phyloP scores from a whole-genome alignment of 495 filamentous ascomycete genomes.

The Aspergillus affinis region DNA sequence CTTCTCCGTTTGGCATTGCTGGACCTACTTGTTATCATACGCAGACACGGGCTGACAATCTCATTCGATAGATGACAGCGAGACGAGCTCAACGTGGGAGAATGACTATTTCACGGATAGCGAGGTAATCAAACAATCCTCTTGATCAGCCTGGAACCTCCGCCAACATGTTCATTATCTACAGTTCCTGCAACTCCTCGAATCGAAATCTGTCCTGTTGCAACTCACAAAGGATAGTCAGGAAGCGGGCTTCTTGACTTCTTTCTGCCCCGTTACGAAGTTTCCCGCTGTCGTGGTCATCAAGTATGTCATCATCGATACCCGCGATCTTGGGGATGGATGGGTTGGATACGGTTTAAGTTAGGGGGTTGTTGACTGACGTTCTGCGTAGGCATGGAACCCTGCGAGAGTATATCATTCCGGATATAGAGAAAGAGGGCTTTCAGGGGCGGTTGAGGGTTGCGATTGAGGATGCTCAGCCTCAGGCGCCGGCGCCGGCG shows the following conservation, averaged over 20 bases:
- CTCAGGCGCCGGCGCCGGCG: not conserved
- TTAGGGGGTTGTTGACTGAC: constrained; percentile 9
- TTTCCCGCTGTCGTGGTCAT: constrained; percentile 79
- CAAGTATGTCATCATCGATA: constrained; percentile 45
- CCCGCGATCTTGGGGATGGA: too few species aligned
- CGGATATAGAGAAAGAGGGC: constrained; percentile 57
- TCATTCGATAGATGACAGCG: constrained; percentile 54
- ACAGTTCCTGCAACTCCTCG: constrained; percentile 50
- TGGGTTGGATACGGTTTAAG: not conserved
- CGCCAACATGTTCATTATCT: not conserved
- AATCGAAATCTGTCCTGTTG: constrained; percentile 61
- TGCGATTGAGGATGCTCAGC: constrained; percentile 29
- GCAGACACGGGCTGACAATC: constrained; percentile 8
- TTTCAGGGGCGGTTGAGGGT: constrained; percentile 50
- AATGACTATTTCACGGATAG: constrained; percentile 63
- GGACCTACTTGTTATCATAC: not conserved
- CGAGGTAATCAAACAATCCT: constrained; percentile 23
- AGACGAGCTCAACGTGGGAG: constrained; percentile 74
- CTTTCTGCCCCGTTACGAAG: constrained; percentile 72
- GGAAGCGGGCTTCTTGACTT: constrained; percentile 77
- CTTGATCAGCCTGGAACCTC: not conserved
- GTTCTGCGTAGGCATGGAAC: constrained; percentile 50
- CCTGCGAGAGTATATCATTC: constrained; percentile 63
- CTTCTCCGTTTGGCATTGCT: constrained; percentile 7
- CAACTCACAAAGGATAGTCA: constrained; percentile 66